Evolutionary conservation across 2,329 filamentous ascomycete species (phyloP), one percentile per base, ranked within the genome.

Genomic region (Fusarium palustre): DNA sequence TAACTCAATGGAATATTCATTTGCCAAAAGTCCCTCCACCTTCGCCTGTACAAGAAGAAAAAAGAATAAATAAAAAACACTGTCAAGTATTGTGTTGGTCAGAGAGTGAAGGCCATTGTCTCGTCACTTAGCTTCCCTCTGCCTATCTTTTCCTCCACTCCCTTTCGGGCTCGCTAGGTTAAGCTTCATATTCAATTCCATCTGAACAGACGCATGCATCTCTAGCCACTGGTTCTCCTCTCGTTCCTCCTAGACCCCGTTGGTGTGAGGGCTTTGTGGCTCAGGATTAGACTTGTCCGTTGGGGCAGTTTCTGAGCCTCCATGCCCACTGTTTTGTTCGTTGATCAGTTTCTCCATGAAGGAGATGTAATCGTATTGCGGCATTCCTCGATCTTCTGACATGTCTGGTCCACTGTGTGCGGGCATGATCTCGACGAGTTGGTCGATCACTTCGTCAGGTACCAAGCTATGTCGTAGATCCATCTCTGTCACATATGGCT

Each of bases 401-500:
- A 95, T 86, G 79, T 97, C 94, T 4, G 94, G 93, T 0, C 95
- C 96, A 52, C 85, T 88, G 78, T 97, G 94, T 54, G 83, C 77
- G 1, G 96, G 96, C 87, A 99, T 97, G 53, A 93, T 92, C 75
- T 92, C 87, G 54, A 96, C 86, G 48, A 99, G 86, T 79, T 97
- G 92, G 67, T 97, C 94, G 76, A 99, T 97, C 69, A 99, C 92
- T 77, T 98, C 95, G 77, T 99, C 96, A 0, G 96, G 96, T 38
- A 99, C 97, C 39, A 99, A 87, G 42, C 92, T 96, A 80, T 99
- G 96, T 63, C 95, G 89, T 60, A 99, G 87, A 79, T 99, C 96
- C 84, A 99, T 92, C 82, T 99, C 96, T 7, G 96, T 99, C 41
- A 99, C 96, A 79, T 99, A 99, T 13, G 95, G 94, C 85, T 99